phyloP scores from a whole-genome alignment of 148 eudicot species.

The Gaultheria prostrata region DNA sequence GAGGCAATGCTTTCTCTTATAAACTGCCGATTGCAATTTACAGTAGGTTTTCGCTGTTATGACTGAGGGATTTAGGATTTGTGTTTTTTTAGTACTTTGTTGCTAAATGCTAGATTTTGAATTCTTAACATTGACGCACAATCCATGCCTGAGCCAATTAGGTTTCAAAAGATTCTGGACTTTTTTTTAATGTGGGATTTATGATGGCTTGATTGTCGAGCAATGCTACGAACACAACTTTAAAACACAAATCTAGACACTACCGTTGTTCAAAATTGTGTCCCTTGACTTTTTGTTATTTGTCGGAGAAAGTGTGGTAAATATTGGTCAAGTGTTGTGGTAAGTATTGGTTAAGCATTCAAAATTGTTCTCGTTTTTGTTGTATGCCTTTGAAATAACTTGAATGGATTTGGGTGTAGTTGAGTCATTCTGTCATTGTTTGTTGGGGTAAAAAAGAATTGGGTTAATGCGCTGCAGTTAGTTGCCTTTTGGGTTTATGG shows the following conservation, averaged over 20 bases:
- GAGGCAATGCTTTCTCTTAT: constrained; percentile 31
- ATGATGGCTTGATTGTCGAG: no score
- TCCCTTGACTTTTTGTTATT: background rate
- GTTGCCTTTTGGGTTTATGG: background rate
- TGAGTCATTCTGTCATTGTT: background rate
- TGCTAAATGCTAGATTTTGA: no score
- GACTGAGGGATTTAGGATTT: constrained; percentile 10
- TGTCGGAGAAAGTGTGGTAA: background rate
- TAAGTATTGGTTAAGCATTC: background rate
- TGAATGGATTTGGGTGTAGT: background rate
- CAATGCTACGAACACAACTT: no score
- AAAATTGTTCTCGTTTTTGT: background rate
- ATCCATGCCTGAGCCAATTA: no score
- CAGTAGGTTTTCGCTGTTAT: background rate
- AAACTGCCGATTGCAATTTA: background rate
- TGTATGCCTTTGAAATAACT: background rate
- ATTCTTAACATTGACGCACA: no score
- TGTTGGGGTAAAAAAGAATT: background rate
- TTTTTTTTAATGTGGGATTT: no score
- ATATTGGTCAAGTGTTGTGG: background rate
- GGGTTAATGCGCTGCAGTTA: background rate
- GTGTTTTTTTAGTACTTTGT: background rate
- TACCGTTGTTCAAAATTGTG: background rate
- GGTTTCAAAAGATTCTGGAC: no score
- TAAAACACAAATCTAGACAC: no score